Base-by-base conservation (phyloP, 2,329 filamentous ascomycete genomes). In the Dendryphion nanum region DNA sequence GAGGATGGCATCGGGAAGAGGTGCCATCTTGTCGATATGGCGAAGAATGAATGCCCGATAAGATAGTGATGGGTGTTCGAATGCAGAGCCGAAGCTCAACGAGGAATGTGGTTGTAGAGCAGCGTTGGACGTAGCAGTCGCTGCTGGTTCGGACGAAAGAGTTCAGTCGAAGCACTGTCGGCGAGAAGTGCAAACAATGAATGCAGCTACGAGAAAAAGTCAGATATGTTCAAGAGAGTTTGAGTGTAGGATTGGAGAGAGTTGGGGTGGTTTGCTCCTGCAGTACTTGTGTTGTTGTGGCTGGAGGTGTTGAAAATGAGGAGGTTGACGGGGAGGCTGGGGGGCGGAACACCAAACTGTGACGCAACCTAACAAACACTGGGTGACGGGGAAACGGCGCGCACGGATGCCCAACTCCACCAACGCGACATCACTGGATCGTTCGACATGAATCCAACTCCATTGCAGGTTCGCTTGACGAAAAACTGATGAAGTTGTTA, bases 21-120 rank as follows among this genome's bases (percentile, higher is more conserved):
- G 55, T 15, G 56, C 57, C 57, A 61, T 61, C 2, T 36, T 43
- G 23, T n/a, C 23, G 23, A 10, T n/a, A 10, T 2, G n/a, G 23
- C n/a, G 23, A 26, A n/a, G 21, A 18, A 21, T 32, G 35, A 21
- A 35, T 17, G 21, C 6, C 13, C 19, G 26, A 16, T n/a, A n/a
- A 28, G 23, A 29, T 36, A 18, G 21, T 34, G 18, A 18, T 26
- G 29, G 18, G 38, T 32, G 20, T 33, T 35, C 20, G 34, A 30
- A 35, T n/a, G 37, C 20, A 28, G 44, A 47, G 44, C 44, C 41
- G 38, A 23, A 37, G 44, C 44, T 40, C 44, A 37, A 17, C 12
- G 15, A 33, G 20, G 28, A 24, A 5, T 30, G 33, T 40, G 13
- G 23, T 30, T 28, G 28, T 34, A 30, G 34, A 29, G 17, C 42